Evolutionary conservation across 225 moss, liverwort and hornwort genomes (phyloP).

Genomic region (Rhytidiadelphus loreus): DNA sequence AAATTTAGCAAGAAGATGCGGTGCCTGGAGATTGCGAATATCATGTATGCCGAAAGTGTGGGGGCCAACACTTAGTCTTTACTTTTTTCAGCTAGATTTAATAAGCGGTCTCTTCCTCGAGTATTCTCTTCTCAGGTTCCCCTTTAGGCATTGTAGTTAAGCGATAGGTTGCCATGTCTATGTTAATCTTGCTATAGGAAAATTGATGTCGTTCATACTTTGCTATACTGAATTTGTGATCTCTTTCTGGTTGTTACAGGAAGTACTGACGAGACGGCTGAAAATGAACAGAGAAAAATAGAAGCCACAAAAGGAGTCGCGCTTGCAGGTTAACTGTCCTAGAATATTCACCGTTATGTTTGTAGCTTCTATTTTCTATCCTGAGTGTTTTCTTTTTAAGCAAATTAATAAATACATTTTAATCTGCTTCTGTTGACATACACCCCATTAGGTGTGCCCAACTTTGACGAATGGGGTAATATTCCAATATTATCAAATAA

Average conservation of each 20-base stretch:
- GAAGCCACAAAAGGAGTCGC: slow-evolving; percentile 64
- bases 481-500: background rate
- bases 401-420: background rate
- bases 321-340: slow-evolving; percentile 47
- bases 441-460: background rate
- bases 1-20: background rate
- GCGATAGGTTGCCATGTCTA: background rate
- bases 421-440: background rate
- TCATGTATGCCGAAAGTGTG: background rate
- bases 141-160: background rate
- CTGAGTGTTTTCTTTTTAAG: background rate
- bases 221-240: background rate
- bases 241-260: slow-evolving; percentile 4
- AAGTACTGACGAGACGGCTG: slow-evolving; percentile 18
- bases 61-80: background rate
- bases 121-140: background rate
- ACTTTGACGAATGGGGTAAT: background rate
- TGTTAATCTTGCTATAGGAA: background rate
- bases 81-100: background rate
- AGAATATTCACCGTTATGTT: background rate
- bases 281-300: background rate
- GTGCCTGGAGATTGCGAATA: background rate
- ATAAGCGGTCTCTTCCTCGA: background rate
- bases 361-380: background rate
- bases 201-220: background rate